A percentile compares a stretch with the other conserved stretches of the same genome.
phyloP scores from a whole-genome alignment of 257 asterid species.

The Marsdenia floribunda region DNA sequence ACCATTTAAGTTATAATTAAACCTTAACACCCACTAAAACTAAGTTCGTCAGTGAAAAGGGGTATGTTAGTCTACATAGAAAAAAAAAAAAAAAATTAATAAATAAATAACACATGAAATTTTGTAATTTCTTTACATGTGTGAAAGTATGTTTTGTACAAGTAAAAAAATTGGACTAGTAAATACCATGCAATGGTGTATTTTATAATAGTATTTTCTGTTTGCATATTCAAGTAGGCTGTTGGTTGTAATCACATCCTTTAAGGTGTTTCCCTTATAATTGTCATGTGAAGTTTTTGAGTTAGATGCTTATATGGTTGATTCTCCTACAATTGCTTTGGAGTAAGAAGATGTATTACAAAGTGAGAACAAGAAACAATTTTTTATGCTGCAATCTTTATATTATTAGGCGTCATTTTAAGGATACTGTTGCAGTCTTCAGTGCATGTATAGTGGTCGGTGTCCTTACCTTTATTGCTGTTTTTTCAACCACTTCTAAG shows the following conservation, averaged over 20 bases:
- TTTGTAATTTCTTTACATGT: too few relatives aligned
- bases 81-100: too few relatives aligned
- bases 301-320: background rate
- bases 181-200: background rate
- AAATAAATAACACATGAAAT: too few relatives aligned
- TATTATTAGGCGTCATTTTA: background rate
- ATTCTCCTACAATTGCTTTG: background rate
- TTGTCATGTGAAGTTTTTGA: background rate
- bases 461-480: background rate
- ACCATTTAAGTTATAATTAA: too few relatives aligned
- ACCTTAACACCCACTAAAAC: too few relatives aligned
- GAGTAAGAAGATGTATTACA: background rate
- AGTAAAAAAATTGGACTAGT: background rate
- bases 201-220: background rate
- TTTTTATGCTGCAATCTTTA: background rate
- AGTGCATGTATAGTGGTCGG: background rate
- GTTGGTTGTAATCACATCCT: background rate
- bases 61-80: too few relatives aligned
- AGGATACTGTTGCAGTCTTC: conserved; percentile 2
- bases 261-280: background rate
- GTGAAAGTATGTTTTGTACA: too few relatives aligned
- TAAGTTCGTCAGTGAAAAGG: too few relatives aligned
- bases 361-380: background rate
- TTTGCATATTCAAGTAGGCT: background rate
- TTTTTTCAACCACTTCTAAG: background rate